A percentile compares a stretch with the other conserved stretches of the same genome.
Conservation (phyloP, 2,329 filamentous ascomycete species). For the Cordyceps fumosorosea region DNA sequence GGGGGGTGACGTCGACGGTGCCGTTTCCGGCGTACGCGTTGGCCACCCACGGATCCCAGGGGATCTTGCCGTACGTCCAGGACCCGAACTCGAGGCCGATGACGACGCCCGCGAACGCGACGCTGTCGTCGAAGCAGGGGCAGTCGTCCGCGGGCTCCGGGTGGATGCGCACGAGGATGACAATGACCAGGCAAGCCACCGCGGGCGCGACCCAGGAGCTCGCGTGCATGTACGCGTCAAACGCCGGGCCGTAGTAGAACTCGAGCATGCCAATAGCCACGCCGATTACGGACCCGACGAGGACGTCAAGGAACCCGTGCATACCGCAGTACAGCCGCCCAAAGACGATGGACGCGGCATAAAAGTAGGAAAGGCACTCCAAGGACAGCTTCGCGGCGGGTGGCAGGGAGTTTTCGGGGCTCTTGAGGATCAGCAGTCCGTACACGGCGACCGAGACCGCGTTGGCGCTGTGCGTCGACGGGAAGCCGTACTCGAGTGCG, state of each 20-base stretch:
- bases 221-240: constrained; percentile 66
- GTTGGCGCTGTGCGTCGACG: constrained; percentile 94
- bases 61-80: constrained; percentile 69
- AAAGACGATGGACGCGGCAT: constrained; percentile 81
- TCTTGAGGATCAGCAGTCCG: constrained; percentile 62
- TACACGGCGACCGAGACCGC: constrained; percentile 92
- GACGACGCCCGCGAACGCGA: constrained; percentile 84
- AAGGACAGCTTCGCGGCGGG: constrained; percentile 54
- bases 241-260: constrained; percentile 51
- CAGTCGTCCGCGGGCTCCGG: constrained; percentile 96
- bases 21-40: constrained; percentile 39
- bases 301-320: constrained; percentile 92
- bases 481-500: constrained; percentile 93
- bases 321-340: constrained; percentile 95
- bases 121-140: constrained; percentile 93
- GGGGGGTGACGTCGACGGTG: constrained; percentile 56
- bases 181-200: constrained; percentile 57
- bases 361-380: constrained; percentile 70
- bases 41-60: constrained; percentile 36
- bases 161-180: constrained; percentile 78
- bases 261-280: constrained; percentile 55
- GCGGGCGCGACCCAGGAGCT: constrained; percentile 59
- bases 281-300: constrained; percentile 73
- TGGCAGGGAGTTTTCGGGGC: constrained; percentile 55
- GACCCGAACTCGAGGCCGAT: constrained; percentile 77